Percentiles rank a stretch among this genome's conserved stretches.
phyloP scores from a whole-genome alignment of 2,329 filamentous ascomycete species.

The Ophiobolus disseminans region DNA sequence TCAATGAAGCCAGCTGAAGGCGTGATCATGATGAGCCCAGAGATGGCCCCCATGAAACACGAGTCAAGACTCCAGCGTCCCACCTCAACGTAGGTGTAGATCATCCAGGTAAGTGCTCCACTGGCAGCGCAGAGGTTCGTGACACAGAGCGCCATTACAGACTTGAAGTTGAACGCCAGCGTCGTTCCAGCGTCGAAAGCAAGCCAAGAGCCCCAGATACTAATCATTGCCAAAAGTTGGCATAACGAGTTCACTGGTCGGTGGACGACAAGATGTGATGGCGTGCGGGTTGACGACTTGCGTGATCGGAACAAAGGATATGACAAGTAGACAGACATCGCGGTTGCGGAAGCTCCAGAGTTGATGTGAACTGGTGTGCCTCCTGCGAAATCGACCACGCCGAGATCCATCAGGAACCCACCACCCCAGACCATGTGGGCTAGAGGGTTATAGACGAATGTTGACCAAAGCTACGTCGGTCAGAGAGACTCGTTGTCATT shows the following conservation, averaged over 20 bases:
- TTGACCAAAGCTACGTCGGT: conserved; percentile 54
- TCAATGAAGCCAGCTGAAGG: conserved; percentile 60
- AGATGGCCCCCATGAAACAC: conserved; percentile 62
- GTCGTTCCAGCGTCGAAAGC: conserved; percentile 61
- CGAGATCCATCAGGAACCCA: conserved; percentile 53
- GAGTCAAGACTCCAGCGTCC: conserved; percentile 58
- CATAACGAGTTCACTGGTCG: conserved; percentile 58
- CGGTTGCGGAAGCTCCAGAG: conserved; percentile 53
- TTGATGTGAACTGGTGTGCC: conserved; percentile 49
- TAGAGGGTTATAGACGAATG: conserved; percentile 57
- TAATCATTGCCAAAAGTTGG: conserved; percentile 57
- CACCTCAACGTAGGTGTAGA: conserved; percentile 54
- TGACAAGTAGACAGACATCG: conserved; percentile 58
- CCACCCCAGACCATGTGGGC: conserved; percentile 60
- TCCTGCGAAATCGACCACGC: conserved; percentile 57
- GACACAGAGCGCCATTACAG: conserved; percentile 58
- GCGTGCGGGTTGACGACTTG: conserved; percentile 54
- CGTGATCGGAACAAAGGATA: conserved; percentile 58
- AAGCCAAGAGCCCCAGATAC: conserved; percentile 61
- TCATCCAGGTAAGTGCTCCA: conserved; percentile 57
- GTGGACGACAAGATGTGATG: conserved; percentile 56
- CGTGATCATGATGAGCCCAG: conserved; percentile 61
- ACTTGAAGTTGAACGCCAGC: conserved; percentile 58
- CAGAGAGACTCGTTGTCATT: background rate
- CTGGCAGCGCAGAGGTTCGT: conserved; percentile 59